Evolutionary conservation across 495 filamentous ascomycete species (phyloP).

Genomic region (Pseudevernia furfuracea): DNA sequence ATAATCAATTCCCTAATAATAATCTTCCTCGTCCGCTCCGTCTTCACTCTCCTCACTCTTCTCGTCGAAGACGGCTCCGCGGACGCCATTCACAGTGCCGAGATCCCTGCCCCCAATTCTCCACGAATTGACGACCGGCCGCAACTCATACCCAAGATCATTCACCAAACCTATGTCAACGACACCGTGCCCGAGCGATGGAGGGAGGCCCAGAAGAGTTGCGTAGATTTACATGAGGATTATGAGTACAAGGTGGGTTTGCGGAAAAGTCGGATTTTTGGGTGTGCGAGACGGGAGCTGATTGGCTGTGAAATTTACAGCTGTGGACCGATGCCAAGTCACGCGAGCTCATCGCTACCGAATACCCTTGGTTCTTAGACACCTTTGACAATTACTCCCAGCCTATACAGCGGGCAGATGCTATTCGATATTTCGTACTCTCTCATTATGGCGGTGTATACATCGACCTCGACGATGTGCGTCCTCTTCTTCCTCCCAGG

Average conservation of each 20-base stretch:
- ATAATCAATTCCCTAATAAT: constrained; percentile 53
- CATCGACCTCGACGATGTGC: constrained; percentile 79
- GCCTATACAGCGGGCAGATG: constrained; percentile 78
- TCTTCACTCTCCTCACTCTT: constrained; percentile 57
- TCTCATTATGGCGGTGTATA: constrained; percentile 79
- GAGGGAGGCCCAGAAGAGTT: constrained; percentile 64
- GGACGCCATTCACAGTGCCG: constrained; percentile 56
- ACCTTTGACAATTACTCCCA: constrained; percentile 76
- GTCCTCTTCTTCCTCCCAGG: constrained; percentile 29
- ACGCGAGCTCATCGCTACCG: constrained; percentile 63
- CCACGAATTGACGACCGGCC: constrained; percentile 50
- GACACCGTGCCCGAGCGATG: constrained; percentile 67
- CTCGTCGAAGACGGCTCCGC: constrained; percentile 58
- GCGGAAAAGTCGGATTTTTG: background rate
- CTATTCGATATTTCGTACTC: constrained; percentile 83
- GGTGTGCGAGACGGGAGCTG: constrained; percentile 19
- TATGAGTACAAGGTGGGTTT: constrained; percentile 71
- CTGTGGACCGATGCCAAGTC: constrained; percentile 81
- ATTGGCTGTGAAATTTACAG: constrained; percentile 53
- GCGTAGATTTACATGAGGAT: constrained; percentile 64
- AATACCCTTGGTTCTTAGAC: constrained; percentile 82
- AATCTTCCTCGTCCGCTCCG: constrained; percentile 51
- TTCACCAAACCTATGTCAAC: constrained; percentile 83
- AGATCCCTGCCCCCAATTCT: constrained; percentile 58
- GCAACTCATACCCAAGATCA: constrained; percentile 77